Conservation (phyloP, 2,329 filamentous ascomycete genomes). For the Cordyceps javanica region DNA sequence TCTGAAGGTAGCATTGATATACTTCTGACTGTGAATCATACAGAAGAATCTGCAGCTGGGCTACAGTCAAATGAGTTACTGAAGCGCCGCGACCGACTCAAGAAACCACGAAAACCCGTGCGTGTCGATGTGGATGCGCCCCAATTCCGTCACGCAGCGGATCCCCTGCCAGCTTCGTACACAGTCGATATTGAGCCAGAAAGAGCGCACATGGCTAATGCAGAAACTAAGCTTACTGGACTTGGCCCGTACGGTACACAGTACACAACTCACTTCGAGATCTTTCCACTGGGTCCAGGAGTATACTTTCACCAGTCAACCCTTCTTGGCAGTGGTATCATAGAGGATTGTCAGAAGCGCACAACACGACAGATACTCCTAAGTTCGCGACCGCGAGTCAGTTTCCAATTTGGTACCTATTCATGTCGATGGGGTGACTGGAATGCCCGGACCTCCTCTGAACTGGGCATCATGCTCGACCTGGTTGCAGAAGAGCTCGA, state of each 20-base stretch:
- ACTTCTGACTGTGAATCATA: neutral
- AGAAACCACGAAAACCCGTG: slow-evolving; percentile 26
- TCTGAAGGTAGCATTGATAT: neutral
- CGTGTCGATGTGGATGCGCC: slow-evolving; percentile 44
- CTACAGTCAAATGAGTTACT: slow-evolving; percentile 8
- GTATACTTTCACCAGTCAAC: slow-evolving; percentile 56
- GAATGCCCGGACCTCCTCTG: slow-evolving; percentile 53
- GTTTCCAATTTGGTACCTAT: slow-evolving; percentile 43
- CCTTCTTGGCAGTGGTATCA: slow-evolving; percentile 47
- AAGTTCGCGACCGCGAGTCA: slow-evolving; percentile 27
- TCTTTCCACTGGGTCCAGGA: slow-evolving; percentile 50
- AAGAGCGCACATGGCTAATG: slow-evolving; percentile 14
- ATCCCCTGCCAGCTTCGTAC: slow-evolving; percentile 35
- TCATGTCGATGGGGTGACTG: slow-evolving; percentile 49
- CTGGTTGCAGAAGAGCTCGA: slow-evolving; percentile 45
- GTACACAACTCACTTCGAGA: slow-evolving; percentile 57
- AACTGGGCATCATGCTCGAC: slow-evolving; percentile 56
- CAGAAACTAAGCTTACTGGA: slow-evolving; percentile 36
- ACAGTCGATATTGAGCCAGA: slow-evolving; percentile 5
- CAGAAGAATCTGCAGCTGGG: neutral
- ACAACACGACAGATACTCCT: slow-evolving; percentile 24
- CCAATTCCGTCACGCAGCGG: slow-evolving; percentile 47
- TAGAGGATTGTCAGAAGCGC: slow-evolving; percentile 34
- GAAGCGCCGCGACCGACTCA: slow-evolving; percentile 18
- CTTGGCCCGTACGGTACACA: slow-evolving; percentile 55